Evolutionary conservation across 2,329 filamentous ascomycete species (phyloP).

Genomic region (Drechmeria coniospora): DNA sequence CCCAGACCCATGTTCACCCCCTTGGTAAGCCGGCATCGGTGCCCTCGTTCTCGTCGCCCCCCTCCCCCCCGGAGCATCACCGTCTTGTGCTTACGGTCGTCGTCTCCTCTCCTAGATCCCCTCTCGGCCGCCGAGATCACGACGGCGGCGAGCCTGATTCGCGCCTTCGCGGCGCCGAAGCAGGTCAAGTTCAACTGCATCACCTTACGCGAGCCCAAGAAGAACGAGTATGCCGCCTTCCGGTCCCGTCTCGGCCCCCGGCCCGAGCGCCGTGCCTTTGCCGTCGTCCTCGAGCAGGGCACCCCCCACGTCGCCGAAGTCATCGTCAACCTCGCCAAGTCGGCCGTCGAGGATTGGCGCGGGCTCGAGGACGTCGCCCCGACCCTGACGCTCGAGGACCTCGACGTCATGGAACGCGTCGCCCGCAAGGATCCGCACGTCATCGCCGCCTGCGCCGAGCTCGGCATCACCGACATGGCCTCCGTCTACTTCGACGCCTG

Average conservation of each 20-base stretch:
- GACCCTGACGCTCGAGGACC: conserved; percentile 61
- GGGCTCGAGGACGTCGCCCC: conserved; percentile 29
- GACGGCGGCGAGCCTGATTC: conserved; percentile 31
- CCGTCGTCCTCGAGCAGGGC: conserved; percentile 29
- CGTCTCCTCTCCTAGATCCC: conserved; percentile 29
- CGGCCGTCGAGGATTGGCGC: conserved; percentile 27
- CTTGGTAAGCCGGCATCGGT: conserved; percentile 13
- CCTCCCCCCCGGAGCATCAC: not conserved
- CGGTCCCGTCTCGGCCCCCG: conserved; percentile 32
- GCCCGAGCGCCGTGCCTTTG: conserved; percentile 32
- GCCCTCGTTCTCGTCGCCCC: not conserved
- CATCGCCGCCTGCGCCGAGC: conserved; percentile 59
- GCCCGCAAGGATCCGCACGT: conserved; percentile 55
- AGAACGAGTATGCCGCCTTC: conserved; percentile 47
- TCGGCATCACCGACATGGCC: conserved; percentile 68
- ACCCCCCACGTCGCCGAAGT: conserved; percentile 29
- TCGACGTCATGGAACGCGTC: conserved; percentile 57
- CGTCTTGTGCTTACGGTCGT: conserved; percentile 4
- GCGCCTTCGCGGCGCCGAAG: conserved; percentile 18
- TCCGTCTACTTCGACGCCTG: conserved; percentile 76
- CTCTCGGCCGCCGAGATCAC: conserved; percentile 39
- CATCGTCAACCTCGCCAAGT: conserved; percentile 30
- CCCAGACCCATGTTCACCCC: conserved; percentile 17
- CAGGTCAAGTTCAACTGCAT: conserved; percentile 42
- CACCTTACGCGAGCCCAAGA: conserved; percentile 49